These are phyloP conservation scores for Chlorella sp. DNA, from an alignment of 139 green algal species.

Conservation along the genomic window DNA sequence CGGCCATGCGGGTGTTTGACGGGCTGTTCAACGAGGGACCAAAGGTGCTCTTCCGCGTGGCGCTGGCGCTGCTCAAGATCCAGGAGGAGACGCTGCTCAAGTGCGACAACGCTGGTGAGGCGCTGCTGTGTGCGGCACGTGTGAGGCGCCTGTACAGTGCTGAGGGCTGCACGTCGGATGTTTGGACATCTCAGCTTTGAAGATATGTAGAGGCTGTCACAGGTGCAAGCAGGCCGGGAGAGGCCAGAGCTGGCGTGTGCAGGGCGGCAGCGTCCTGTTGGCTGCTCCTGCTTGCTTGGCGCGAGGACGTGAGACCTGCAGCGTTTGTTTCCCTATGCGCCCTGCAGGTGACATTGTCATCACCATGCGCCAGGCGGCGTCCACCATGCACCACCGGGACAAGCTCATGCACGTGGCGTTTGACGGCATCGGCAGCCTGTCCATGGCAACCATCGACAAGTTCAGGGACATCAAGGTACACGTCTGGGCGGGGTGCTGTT, in stretches of 20 bases:
- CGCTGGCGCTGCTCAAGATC: slow-evolving; percentile 72
- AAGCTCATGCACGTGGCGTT: slow-evolving; percentile 64
- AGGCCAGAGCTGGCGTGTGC: too few species aligned
- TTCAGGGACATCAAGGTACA: slow-evolving; percentile 34
- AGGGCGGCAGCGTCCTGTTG: too few species aligned
- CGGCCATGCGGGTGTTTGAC: slow-evolving; percentile 63
- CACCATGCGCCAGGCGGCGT: slow-evolving; percentile 30
- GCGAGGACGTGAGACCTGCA: too few species aligned
- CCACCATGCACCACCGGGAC: slow-evolving; percentile 58
- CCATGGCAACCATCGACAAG: slow-evolving; percentile 65
- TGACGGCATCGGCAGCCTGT: slow-evolving; percentile 56
- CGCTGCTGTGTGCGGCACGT: too few species aligned
- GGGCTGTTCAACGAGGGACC: slow-evolving; percentile 67
- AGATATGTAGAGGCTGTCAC: too few species aligned
- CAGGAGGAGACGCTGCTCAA: slow-evolving; percentile 48
- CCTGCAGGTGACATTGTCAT: slow-evolving; percentile 55
- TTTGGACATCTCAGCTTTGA: too few species aligned
- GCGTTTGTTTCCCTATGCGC: too few species aligned
- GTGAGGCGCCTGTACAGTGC: too few species aligned
- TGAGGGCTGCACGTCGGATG: too few species aligned
- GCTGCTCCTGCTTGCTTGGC: too few species aligned
- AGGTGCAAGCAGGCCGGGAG: too few species aligned
- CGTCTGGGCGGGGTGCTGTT: slow-evolving; percentile 12
- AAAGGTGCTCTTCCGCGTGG: slow-evolving; percentile 80
- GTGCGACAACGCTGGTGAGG: slow-evolving; percentile 43